Base-by-base conservation (phyloP, 2,329 filamentous ascomycete genomes). In the Pyrenophora tritici-repentis region DNA sequence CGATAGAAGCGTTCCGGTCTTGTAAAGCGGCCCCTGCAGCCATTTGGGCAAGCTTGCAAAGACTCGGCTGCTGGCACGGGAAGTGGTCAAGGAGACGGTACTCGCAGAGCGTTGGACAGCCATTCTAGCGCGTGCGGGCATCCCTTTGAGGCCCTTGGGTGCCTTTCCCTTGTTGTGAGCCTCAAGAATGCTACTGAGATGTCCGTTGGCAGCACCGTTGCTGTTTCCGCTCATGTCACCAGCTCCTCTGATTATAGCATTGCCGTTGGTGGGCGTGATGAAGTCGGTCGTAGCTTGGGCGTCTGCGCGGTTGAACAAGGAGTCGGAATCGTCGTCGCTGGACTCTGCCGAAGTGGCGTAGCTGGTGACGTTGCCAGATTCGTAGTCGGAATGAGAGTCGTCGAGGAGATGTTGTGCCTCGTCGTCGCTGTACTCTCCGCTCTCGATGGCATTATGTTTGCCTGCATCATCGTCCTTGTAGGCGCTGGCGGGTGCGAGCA, bases 401-500 rank as follows among this genome's bases (percentile, higher is more conserved):
- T 68, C 44, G 81, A 77, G 37, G 67, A 75, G 46, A 32, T 60
- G 64, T 41, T 71, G 68, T 29, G 65, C 63, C 55, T 74, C 71
- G 37, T 83, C 80, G 9, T 79, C 75, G 8, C 78, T 77, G 40
- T 86, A 86, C 53, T 84, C 79, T 13, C 87, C 75, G 41, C 72
- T 74, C 53, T 80, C 78, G 40, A 77, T 67, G 14, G 66, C 62
- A 6, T 70, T 64, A 39, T 73, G 70, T 36, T 66, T 68, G 22
- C 75, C 75, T 8, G 63, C 69, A 33, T 83, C 79, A 51, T 89
- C 86, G 45, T 89, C 85, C 10, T 82, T 78, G 65, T 90, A 90
- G 56, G 83, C 83, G 41, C 87, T 85, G 60, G 90, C 88, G 14
- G 93, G 91, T 14, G 92, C 92, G n/a, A 99, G 80, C 14, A 99